Evolutionary conservation across 1,284 basidiomycete species (phyloP), one percentile per base, ranked within the genome.

Genomic region (Leccinum brunneo-olivaceum): DNA sequence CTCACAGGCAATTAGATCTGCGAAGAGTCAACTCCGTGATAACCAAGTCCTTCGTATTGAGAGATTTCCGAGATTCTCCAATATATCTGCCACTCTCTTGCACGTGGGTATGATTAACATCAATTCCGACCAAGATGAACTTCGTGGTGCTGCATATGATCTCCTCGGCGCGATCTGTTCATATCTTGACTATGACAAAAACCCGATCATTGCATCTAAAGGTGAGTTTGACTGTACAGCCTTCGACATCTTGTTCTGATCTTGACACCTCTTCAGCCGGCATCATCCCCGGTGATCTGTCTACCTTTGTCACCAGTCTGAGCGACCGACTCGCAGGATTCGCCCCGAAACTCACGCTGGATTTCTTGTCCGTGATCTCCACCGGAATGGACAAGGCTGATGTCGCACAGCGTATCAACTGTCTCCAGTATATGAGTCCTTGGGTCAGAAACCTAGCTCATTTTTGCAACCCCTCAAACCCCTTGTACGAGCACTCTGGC

Each of bases 341-440:
- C 53, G 79, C 78, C 7, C 88, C 90, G 9, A 78, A 89, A 23
- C 68, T 93, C 34, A 92, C 90, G 0, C 69, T 94, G 16, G 90
- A 93, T 61, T 90, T 94, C 65, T 70, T 94, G 44, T 79, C 81
- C 16, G 90, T 93, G 64, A 85, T 92, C 39, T 78, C 79, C 21
- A 71, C 76, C 4, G 73, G 76, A 20, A 76, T 87, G 62, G 74
- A 79, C 45, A 79, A 78, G 58, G 62, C 69, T 6, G 62, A 61
- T 2, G 49, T 58, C 19, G 65, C 74, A 2, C 80, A 81, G 44
- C 79, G 82, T 43, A 76, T 87, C 21, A 76, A 76, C 42, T 90
- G 82, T 54, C 62, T 92, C 15, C 79, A 84, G 48, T 92, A 91
- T 56, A 74, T 93, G 68, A 77, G 75, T 34, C 89, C 91, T 2